Evolutionary conservation across 805 yeast species (phyloP).

Genomic region (Wickerhamomyces bisporus): DNA sequence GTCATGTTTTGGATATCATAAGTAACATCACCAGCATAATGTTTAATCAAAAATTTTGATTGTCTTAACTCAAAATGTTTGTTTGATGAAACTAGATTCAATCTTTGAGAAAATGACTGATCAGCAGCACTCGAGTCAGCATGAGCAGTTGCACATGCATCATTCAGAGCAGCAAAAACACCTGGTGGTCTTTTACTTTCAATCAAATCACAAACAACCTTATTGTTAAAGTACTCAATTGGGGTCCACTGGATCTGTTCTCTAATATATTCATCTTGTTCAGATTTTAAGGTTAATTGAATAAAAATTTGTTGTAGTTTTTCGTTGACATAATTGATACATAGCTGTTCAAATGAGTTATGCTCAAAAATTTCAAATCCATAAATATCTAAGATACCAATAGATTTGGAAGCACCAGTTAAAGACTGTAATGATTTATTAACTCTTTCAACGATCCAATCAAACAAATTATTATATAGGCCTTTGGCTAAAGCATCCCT

Average conservation of each 20-base stretch:
- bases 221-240: constrained; percentile 91
- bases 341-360: constrained; percentile 90
- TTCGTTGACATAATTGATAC: constrained; percentile 94
- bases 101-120: constrained; percentile 88
- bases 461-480: constrained; percentile 85
- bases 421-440: constrained; percentile 65
- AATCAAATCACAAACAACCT: constrained; percentile 93
- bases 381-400: constrained; percentile 92
- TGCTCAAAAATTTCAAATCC: constrained; percentile 96
- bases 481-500: constrained; percentile 95
- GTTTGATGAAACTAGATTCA: constrained; percentile 75
- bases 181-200: constrained; percentile 96
- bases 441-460: constrained; percentile 93
- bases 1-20: constrained; percentile 89
- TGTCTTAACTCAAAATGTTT: constrained; percentile 88
- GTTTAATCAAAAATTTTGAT: constrained; percentile 83
- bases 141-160: constrained; percentile 96
- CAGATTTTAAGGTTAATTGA: constrained; percentile 91
- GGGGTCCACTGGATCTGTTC: constrained; percentile 98
- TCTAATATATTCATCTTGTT: constrained; percentile 94
- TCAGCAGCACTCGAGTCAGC: constrained; percentile 97
- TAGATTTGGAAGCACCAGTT: constrained; percentile 55
- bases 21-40: constrained; percentile 97
- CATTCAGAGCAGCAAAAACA: constrained; percentile 91
- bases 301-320: constrained; percentile 95